Evolutionary conservation across 2,329 filamentous ascomycete genomes (phyloP), one percentile per base, ranked within the genome.

Genomic region (Microsporum ferrugineum): DNA sequence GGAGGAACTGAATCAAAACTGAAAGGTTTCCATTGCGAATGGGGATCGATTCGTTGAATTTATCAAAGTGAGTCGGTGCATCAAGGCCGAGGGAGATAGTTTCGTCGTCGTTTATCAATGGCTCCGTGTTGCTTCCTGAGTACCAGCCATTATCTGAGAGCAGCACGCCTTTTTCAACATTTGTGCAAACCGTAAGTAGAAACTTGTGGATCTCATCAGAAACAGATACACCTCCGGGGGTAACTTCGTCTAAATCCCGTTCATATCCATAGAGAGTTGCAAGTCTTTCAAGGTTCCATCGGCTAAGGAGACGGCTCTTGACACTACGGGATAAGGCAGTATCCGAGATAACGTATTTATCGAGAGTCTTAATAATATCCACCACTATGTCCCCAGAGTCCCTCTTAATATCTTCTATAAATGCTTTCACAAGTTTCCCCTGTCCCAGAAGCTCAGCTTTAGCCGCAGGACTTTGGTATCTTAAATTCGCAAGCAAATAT

Each of bases 371-470:
- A 29, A 99, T 75, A 34, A 94, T 84, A 65, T 96, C 89, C 43
- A 84, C 73, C 17, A 95, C 81, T 59, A 95, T 77, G 56, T 86
- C 84, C 0, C 89, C 82, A 0, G 89, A 84, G 68, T 97, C 94
- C 59, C 86, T 86, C 64, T 84, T 84, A 45, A 97, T 79, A 69
- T 88, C 82, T 67, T 88, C 88, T 56, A 94, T 88, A 36, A 96
- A 77, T 33, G 85, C 82, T 59, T 82, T 80, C 33, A 88, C 81
- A 17, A 91, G 76, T 64, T 87, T 78, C 64, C 83, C 82, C 69
- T 95, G 89, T 39, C 85, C 87, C 39, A 99, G 77, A 3, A 99
- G 81, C 68, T 96, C 91, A 63, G 81, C 85, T 73, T 95, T 95
- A 12, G 87, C 86, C 63, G 88, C 84, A 3, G 85, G 79, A 64